Evolutionary conservation across 805 yeast genomes (phyloP).

Genomic region (Sugiyamaella americana): DNA sequence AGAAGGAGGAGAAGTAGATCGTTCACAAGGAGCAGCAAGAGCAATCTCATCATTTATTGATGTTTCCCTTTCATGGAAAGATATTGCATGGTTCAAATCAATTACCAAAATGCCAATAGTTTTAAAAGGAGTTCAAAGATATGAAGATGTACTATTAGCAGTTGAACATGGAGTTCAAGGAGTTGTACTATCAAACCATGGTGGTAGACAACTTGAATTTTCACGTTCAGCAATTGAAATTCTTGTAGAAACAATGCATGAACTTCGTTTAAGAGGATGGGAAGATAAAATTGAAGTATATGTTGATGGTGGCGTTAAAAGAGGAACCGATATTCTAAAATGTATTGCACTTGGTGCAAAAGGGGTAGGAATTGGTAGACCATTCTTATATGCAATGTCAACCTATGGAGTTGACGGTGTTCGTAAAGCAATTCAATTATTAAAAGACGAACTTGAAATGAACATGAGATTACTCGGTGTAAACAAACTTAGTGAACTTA

Average conservation of each 20-base stretch:
- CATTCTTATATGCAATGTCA: conserved; percentile 71
- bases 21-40: conserved; percentile 76
- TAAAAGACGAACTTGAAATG: conserved; percentile 67
- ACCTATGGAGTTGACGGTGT: conserved; percentile 77
- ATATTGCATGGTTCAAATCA: conserved; percentile 48
- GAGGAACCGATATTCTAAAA: conserved; percentile 72
- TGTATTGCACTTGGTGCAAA: conserved; percentile 73
- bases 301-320: conserved; percentile 71
- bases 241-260: conserved; percentile 64
- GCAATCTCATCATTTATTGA: conserved; percentile 85
- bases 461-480: conserved; percentile 79
- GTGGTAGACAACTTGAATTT: conserved; percentile 83
- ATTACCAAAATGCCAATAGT: conserved; percentile 61
- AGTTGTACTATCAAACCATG: conserved; percentile 82
- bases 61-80: conserved; percentile 59
- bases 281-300: conserved; percentile 52
- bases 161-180: conserved; percentile 67
- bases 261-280: conserved; percentile 36
- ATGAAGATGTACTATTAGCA: conserved; percentile 71
- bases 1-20: conserved; percentile 45
- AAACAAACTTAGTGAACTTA: conserved; percentile 50
- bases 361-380: conserved; percentile 71
- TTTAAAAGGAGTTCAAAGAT: conserved; percentile 79
- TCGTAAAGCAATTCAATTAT: conserved; percentile 52
- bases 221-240: conserved; percentile 69